Percentiles rank a stretch among this genome's conserved stretches.
Conservation (phyloP, 1,284 basidiomycete genomes). For the Sphagnurus paluster region DNA sequence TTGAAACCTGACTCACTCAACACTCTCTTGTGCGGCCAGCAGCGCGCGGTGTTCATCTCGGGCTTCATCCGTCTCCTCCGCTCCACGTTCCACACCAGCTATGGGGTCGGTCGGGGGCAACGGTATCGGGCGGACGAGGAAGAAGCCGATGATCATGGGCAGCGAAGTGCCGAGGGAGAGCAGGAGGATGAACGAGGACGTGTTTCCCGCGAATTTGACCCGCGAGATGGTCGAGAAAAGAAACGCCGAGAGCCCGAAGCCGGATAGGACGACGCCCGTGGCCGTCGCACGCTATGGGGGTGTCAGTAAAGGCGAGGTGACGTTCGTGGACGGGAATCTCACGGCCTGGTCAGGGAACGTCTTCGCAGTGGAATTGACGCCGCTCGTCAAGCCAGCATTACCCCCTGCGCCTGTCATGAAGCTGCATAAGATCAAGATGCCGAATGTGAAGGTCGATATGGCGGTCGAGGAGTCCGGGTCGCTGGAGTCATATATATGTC, state of each 20-base stretch:
- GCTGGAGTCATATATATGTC: constrained; percentile 53
- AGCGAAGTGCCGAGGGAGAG: constrained; percentile 39
- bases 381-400: constrained; percentile 47
- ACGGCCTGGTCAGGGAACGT: constrained; percentile 46
- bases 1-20: constrained; percentile 5
- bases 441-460: constrained; percentile 27
- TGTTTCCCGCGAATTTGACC: constrained; percentile 37
- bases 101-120: constrained; percentile 27
- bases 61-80: constrained; percentile 2
- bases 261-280: constrained; percentile 41
- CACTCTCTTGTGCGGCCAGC: constrained; percentile 3
- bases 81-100: constrained; percentile 7
- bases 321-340: constrained; percentile 9
- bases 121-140: constrained; percentile 39
- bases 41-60: constrained; percentile 7
- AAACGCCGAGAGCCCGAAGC: constrained; percentile 44
- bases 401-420: constrained; percentile 55
- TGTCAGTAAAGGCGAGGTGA: background rate
- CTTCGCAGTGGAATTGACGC: constrained; percentile 58
- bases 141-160: constrained; percentile 43
- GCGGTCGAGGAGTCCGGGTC: constrained; percentile 21
- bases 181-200: constrained; percentile 38
- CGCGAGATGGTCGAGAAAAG: constrained; percentile 40
- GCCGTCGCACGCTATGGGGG: constrained; percentile 33
- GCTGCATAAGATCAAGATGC: constrained; percentile 43